Conservation (phyloP, 495 filamentous ascomycete species). For the Aspergillus wentii region DNA sequence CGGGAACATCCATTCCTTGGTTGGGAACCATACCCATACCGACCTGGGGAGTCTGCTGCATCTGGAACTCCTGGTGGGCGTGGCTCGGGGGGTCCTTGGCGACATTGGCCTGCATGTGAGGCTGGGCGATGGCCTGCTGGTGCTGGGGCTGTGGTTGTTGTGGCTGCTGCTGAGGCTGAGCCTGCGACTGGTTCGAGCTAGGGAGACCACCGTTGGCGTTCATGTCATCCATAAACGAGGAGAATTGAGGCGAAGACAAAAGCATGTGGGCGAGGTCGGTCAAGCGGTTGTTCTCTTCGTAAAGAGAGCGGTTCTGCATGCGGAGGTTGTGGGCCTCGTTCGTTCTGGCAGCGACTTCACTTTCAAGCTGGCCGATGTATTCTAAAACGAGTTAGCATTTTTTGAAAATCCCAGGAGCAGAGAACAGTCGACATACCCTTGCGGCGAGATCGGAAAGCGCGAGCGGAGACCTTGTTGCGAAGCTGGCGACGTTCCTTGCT, state of each 20-base stretch:
- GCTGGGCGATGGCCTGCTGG: conserved; percentile 24
- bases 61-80: conserved; percentile 44
- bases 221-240: conserved; percentile 71
- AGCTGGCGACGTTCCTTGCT: conserved; percentile 92
- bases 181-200: conserved; percentile 26
- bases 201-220: conserved; percentile 44
- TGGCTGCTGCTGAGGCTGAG: conserved; percentile 26
- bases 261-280: conserved; percentile 76
- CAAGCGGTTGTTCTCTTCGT: conserved; percentile 75
- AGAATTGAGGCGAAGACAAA: conserved; percentile 81
- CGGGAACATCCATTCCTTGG: conserved; percentile 60
- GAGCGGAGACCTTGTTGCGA: conserved; percentile 95
- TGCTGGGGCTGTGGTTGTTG: conserved; percentile 39
- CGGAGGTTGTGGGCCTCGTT: conserved; percentile 69
- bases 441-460: conserved; percentile 89
- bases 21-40: conserved; percentile 75
- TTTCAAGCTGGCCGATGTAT: conserved; percentile 91
- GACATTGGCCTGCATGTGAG: conserved; percentile 21
- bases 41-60: conserved; percentile 57
- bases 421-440: conserved; percentile 65
- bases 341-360: conserved; percentile 67
- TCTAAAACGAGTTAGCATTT: conserved; percentile 60
- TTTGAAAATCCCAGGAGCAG: conserved; percentile 4
- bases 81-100: conserved; percentile 62
- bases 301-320: conserved; percentile 64